Evolutionary conservation across 2,329 filamentous ascomycete genomes (phyloP).

Genomic region (Ceratocystis variospora): DNA sequence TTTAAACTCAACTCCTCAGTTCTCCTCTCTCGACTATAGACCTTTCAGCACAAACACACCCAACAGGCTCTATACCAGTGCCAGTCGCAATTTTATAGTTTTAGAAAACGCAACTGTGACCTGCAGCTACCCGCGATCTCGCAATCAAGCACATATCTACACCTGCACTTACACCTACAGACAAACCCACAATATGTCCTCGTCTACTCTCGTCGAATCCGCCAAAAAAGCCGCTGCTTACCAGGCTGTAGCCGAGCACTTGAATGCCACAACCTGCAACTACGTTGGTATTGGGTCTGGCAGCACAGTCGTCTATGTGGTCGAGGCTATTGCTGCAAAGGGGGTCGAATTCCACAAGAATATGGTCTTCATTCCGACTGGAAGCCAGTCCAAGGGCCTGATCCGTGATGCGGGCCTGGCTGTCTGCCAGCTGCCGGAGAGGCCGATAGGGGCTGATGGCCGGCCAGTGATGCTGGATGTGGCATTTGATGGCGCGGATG

Average conservation of each 20-base stretch:
- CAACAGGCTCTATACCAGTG: too few relatives aligned
- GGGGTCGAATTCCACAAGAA: conserved; percentile 38
- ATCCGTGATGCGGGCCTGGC: conserved; percentile 67
- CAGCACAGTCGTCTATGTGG: conserved; percentile 71
- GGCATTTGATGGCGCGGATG: conserved; percentile 91
- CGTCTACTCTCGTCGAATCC: conserved; percentile 42
- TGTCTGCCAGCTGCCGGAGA: conserved; percentile 62
- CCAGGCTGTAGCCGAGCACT: conserved; percentile 60
- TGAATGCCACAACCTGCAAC: conserved; percentile 41
- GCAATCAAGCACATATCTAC: neutral
- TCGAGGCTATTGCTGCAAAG: conserved; percentile 60
- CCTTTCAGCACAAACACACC: too few relatives aligned
- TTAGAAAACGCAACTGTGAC: too few relatives aligned
- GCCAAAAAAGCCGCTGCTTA: conserved; percentile 65
- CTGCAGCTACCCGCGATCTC: neutral
- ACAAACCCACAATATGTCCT: conserved; percentile 26
- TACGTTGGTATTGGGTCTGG: conserved; percentile 70
- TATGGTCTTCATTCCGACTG: conserved; percentile 85
- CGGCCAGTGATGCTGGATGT: conserved; percentile 55
- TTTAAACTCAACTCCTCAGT: too few relatives aligned
- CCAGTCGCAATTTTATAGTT: too few relatives aligned
- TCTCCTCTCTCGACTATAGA: too few relatives aligned
- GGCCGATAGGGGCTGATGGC: conserved; percentile 43
- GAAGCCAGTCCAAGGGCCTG: conserved; percentile 76
- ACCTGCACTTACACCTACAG: neutral